Evolutionary conservation across 139 green algal genomes (phyloP).

Genomic region (Chlamydomonas sphaeroides): DNA sequence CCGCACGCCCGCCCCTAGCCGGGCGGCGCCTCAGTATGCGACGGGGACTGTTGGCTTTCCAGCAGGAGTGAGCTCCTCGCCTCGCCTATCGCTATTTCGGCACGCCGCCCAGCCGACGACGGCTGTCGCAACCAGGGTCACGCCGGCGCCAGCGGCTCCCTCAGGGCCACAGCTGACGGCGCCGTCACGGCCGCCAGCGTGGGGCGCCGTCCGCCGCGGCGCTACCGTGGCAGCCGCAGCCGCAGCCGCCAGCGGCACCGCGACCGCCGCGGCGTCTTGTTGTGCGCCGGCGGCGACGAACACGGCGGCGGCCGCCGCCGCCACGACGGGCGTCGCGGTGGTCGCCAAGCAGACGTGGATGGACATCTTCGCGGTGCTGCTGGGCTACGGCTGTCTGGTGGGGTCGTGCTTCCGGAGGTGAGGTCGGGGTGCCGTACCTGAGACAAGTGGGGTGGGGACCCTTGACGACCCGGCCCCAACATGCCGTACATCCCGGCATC

Average conservation of each 20-base stretch:
- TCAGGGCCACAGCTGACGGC: neutral
- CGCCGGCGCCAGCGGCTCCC: neutral
- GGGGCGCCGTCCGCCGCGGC: neutral
- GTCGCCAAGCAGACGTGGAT: neutral
- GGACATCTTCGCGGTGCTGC: constrained; percentile 52
- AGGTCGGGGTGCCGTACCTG: too few species aligned
- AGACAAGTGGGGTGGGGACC: too few species aligned
- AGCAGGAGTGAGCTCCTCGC: too few species aligned
- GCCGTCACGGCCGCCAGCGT: neutral
- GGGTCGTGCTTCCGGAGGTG: constrained; percentile 72
- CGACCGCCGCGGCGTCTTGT: neutral
- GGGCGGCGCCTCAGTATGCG: too few species aligned
- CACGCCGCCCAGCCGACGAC: too few species aligned
- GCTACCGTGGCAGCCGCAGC: neutral
- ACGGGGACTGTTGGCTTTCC: too few species aligned
- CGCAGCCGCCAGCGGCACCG: neutral
- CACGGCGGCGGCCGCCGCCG: neutral
- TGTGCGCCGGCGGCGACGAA: neutral
- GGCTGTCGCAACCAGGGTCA: too few species aligned
- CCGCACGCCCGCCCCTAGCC: too few species aligned
- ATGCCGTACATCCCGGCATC: too few species aligned
- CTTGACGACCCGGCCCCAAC: too few species aligned
- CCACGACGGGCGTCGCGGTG: neutral
- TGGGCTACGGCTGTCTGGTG: constrained; percentile 66
- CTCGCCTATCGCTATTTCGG: too few species aligned